Evolutionary conservation across 2,329 filamentous ascomycete species (phyloP), one percentile per base, ranked within the genome.

Genomic region (Fusarium decemcellulare): DNA sequence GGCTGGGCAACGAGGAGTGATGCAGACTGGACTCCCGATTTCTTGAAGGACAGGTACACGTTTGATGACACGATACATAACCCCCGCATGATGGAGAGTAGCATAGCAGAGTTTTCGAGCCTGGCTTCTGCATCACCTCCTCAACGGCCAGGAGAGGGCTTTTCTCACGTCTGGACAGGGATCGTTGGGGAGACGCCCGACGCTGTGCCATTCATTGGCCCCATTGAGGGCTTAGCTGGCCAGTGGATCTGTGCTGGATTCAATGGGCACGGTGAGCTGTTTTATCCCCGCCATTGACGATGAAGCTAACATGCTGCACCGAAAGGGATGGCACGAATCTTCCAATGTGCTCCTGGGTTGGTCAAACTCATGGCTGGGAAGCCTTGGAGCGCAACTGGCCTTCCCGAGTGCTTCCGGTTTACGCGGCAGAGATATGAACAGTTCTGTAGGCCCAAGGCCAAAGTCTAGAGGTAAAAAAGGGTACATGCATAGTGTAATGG

Each of bases 181-280:
- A 83, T 86, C 62, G 80, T 85, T 37, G 83, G 76, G 12, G 81
- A 84, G 81, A 85, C 82, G 42, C 73, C 78, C 0, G 82, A 86
- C 70, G 81, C 77, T 11, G 81, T 85, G 12, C 83, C 84, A 1
- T 81, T 84, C 61, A 75, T 86, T n/a, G 84, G 84, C 2, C 70
- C 72, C 1, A 71, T 86, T 6, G 76, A 81, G 10, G 76, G 76
- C 0, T 63, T 80, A 8, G 77, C 80, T 10, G 83, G 83, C 5
- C 83, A 86, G 56, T 86, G 78, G 71, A 77, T 86, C 9, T 85
- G 83, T 67, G 83, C 83, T n/a, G 83, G 84, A 0, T 85, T 85
- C 62, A 84, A 85, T 67, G 39, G n/a, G 2, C 39, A 42, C 39
- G 39, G 39, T 42, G 39, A 42, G 39, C 15, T 9, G 12, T 11